A percentile compares a stretch with the other conserved stretches of the same genome.
Conservation (phyloP, 345 rosid species). For the Euclidium syriacum region DNA sequence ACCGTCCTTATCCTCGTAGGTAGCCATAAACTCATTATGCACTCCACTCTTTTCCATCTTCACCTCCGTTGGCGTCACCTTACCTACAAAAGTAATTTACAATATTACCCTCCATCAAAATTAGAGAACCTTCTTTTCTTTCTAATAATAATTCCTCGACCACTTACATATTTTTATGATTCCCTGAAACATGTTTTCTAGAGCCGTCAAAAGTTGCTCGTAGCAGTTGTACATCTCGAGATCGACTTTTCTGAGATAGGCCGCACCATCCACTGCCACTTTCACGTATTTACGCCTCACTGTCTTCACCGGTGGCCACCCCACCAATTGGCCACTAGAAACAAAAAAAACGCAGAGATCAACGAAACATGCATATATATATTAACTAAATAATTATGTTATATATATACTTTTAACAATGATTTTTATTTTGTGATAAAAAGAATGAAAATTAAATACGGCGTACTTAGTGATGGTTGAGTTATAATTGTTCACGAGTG, state of each 20-base stretch:
- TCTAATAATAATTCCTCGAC: too few species aligned
- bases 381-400: background rate
- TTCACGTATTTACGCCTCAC: constrained; percentile 53
- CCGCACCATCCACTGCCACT: constrained; percentile 75
- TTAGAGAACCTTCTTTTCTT: too few species aligned
- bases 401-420: background rate
- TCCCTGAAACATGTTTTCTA: constrained; percentile 55
- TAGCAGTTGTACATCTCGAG: constrained; percentile 44
- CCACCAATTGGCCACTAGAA: constrained; percentile 49
- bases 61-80: background rate
- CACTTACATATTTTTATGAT: constrained; percentile 41
- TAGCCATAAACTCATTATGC: constrained; percentile 60
- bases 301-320: constrained; percentile 75
- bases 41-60: constrained; percentile 24
- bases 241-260: constrained; percentile 66
- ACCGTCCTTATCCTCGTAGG: constrained; percentile 77
- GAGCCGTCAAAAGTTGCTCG: constrained; percentile 38
- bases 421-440: too few species aligned
- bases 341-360: background rate
- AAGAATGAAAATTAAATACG: background rate
- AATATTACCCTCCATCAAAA: too few species aligned
- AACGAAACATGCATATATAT: background rate
- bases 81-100: too few species aligned
- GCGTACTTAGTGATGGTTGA: constrained; percentile 13
- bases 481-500: background rate